Percentiles rank a stretch among this genome's conserved stretches.
Evolutionary conservation across 306 rosid genomes (phyloP).

Genomic region (Prunus mira): DNA sequence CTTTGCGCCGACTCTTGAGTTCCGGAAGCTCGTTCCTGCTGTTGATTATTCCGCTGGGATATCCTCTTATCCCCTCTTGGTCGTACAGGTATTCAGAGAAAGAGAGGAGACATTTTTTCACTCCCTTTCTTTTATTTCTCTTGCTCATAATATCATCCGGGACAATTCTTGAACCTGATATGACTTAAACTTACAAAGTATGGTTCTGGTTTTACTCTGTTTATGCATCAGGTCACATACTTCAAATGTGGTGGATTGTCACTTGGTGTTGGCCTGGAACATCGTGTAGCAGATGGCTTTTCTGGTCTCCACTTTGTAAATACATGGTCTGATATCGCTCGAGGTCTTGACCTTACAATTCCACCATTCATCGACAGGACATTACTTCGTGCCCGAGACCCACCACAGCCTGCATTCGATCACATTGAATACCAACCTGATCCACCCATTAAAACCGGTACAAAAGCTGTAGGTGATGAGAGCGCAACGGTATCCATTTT

Average conservation of each 20-base stretch:
- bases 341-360: slow-evolving; percentile 52
- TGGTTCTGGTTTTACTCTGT: background rate
- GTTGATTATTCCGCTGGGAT: slow-evolving; percentile 71
- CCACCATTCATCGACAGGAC: slow-evolving; percentile 65
- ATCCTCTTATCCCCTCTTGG: slow-evolving; percentile 50
- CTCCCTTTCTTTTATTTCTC: too few relatives aligned
- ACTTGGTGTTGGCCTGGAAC: slow-evolving; percentile 73
- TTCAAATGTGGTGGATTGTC: slow-evolving; percentile 80
- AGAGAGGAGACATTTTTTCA: too few relatives aligned
- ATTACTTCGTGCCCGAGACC: slow-evolving; percentile 57
- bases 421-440: slow-evolving; percentile 66
- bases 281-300: slow-evolving; percentile 65
- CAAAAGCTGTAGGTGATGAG: slow-evolving; percentile 26
- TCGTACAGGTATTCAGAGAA: slow-evolving; percentile 8
- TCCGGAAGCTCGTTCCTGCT: slow-evolving; percentile 68
- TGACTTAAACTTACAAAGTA: too few relatives aligned
- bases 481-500: slow-evolving; percentile 46
- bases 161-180: too few relatives aligned
- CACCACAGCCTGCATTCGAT: slow-evolving; percentile 56
- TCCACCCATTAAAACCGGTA: slow-evolving; percentile 41
- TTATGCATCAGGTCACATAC: slow-evolving; percentile 46
- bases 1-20: slow-evolving; percentile 70
- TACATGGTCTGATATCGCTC: slow-evolving; percentile 18
- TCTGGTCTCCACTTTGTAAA: slow-evolving; percentile 73
- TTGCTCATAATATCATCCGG: too few relatives aligned